These are phyloP conservation scores for Spiraea crenata DNA, from an alignment of 331 rosid genomes.

Conservation along the genomic window DNA sequence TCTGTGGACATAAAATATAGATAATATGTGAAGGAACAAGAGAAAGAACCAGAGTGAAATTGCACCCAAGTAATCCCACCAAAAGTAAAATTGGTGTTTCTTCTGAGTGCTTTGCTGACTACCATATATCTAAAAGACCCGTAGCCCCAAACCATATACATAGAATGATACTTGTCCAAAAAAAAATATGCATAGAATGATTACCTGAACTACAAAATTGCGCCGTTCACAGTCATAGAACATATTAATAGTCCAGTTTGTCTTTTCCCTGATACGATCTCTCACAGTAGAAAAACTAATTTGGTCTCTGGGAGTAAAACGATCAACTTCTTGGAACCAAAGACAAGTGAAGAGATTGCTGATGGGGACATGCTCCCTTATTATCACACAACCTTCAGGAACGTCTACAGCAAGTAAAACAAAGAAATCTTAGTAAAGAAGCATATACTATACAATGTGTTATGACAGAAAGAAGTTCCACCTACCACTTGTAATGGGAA, in stretches of 20 bases:
- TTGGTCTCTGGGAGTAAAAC: constrained; percentile 93
- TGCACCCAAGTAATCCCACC: background rate
- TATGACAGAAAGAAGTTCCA: constrained; percentile 19
- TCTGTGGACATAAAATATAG: constrained; percentile 39
- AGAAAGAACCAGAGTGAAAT: background rate
- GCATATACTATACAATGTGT: constrained; percentile 8
- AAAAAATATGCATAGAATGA: background rate
- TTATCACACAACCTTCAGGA: constrained; percentile 93
- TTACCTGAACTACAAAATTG: constrained; percentile 88
- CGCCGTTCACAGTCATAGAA: constrained; percentile 91
- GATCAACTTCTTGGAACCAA: constrained; percentile 98
- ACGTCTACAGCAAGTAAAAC: constrained; percentile 65
- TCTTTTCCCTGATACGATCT: constrained; percentile 58
- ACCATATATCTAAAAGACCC: background rate
- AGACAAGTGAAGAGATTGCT: constrained; percentile 91
- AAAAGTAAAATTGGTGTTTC: background rate
- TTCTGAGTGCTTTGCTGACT: background rate
- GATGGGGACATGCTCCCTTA: constrained; percentile 84
- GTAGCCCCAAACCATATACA: constrained; percentile 3
- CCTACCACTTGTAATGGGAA: constrained; percentile 92
- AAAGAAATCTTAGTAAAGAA: constrained; percentile 11
- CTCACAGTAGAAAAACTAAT: constrained; percentile 81
- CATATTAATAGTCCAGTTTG: constrained; percentile 71
- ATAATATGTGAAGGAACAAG: background rate
- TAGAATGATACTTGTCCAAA: background rate